A percentile compares a stretch with the other conserved stretches of the same genome.
Evolutionary conservation across 768 basidiomycete species (phyloP).

Genomic region (Lactifluus echinatus): DNA sequence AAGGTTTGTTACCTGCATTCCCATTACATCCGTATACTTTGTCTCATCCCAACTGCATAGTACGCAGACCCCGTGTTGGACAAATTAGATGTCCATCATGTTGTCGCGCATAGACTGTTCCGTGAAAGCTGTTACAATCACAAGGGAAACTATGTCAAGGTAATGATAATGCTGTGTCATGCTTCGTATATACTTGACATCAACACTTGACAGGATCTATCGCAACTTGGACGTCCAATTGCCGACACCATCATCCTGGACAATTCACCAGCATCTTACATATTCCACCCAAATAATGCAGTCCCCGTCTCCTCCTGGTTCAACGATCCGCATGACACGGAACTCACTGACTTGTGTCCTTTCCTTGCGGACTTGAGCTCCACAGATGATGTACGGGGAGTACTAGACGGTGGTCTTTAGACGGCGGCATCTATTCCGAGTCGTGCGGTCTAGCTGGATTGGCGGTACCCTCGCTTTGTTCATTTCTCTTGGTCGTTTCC

Average conservation of each 20-base stretch:
- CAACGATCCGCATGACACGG: constrained; percentile 97
- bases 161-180: constrained; percentile 25
- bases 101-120: constrained; percentile 91
- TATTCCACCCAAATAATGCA: constrained; percentile 98
- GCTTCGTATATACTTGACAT: neutral
- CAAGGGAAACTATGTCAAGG: constrained; percentile 99
- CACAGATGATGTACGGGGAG: constrained; percentile 86
- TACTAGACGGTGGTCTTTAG: constrained; percentile 79
- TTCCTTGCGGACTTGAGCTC: constrained; percentile 83
- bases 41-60: constrained; percentile 35
- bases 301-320: constrained; percentile 99
- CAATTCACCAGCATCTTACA: constrained; percentile 98
- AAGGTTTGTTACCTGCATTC: constrained; percentile 50
- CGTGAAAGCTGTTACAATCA: constrained; percentile 99
- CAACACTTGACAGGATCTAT: constrained; percentile 62
- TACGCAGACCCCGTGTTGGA: constrained; percentile 98
- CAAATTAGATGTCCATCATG: constrained; percentile 87
- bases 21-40: neutral
- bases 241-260: constrained; percentile 95
- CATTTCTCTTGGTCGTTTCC: constrained; percentile 18
- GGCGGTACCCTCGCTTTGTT: constrained; percentile 11
- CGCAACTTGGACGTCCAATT: constrained; percentile 92
- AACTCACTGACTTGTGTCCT: constrained; percentile 89
- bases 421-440: neutral
- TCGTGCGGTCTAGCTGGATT: neutral